Evolutionary conservation across 75 land plant species (phyloP).

Genomic region (Picea sitchensis): DNA sequence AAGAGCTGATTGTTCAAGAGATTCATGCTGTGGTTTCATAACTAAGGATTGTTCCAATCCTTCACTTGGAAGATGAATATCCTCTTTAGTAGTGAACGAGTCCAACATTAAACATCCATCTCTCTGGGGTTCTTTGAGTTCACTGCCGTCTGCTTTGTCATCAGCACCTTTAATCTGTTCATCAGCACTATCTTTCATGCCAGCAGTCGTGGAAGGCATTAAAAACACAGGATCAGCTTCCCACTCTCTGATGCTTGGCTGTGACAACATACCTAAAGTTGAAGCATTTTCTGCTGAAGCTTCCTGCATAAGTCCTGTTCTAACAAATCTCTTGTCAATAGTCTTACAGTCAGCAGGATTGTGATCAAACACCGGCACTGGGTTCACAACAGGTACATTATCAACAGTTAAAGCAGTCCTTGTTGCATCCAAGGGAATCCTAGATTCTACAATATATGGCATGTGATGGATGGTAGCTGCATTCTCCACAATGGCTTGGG

Average conservation of each 20-base stretch:
- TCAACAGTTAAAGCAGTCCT: not conserved
- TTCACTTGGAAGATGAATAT: not conserved
- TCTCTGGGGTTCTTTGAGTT: not conserved
- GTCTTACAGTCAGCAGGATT: not conserved
- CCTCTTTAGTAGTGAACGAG: not conserved
- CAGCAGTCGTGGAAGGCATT: not conserved
- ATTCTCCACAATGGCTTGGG: slow-evolving; percentile 9
- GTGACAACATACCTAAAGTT: slow-evolving; percentile 1
- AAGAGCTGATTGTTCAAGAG: not conserved
- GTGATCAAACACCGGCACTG: not conserved
- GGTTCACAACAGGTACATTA: not conserved
- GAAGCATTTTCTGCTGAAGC: not conserved
- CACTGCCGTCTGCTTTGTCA: not conserved
- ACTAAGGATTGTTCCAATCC: not conserved
- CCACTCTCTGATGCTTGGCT: slow-evolving; percentile 1
- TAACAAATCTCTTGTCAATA: not conserved
- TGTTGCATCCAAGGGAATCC: not conserved
- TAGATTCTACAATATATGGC: slow-evolving; percentile 9
- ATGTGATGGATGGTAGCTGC: slow-evolving; percentile 4
- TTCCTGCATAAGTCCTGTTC: not conserved
- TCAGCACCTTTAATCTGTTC: not conserved
- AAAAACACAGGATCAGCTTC: not conserved
- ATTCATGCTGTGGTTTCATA: not conserved
- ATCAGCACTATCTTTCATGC: not conserved
- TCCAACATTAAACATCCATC: not conserved